A percentile compares a stretch with the other conserved stretches of the same genome.
These are phyloP conservation scores for Geranium incanum DNA, from an alignment of 441 rosid species.

Conservation along the genomic window DNA sequence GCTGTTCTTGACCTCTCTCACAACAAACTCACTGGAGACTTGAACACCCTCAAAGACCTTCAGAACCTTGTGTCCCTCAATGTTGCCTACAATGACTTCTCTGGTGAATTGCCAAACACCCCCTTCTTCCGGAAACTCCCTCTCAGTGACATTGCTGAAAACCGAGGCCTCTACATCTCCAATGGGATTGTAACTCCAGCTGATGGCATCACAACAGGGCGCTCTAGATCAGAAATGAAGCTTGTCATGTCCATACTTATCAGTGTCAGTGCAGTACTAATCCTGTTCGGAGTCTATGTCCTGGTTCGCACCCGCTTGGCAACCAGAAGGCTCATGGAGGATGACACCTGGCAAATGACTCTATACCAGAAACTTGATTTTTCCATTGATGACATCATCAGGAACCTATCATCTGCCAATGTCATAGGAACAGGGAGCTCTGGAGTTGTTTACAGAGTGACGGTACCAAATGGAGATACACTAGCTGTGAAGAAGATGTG, in stretches of 20 bases:
- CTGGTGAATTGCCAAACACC: slow-evolving; percentile 24
- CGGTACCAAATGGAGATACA: slow-evolving; percentile 17
- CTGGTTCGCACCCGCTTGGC: slow-evolving; percentile 12
- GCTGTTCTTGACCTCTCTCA: slow-evolving; percentile 23
- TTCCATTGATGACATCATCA: slow-evolving; percentile 19
- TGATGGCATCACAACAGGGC: background rate
- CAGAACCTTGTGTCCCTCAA: slow-evolving; percentile 22
- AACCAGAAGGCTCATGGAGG: slow-evolving; percentile 9
- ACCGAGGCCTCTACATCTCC: slow-evolving; percentile 16
- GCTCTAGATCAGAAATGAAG: slow-evolving; percentile 6
- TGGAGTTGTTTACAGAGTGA: slow-evolving; percentile 21
- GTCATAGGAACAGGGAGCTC: slow-evolving; percentile 27
- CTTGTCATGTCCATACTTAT: slow-evolving; percentile 13
- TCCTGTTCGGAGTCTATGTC: slow-evolving; percentile 16
- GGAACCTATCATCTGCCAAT: slow-evolving; percentile 17
- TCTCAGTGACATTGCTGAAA: slow-evolving; percentile 13
- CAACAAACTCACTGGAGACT: slow-evolving; percentile 21
- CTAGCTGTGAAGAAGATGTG: slow-evolving; percentile 27
- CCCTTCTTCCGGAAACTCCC: slow-evolving; percentile 22
- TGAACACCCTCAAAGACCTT: slow-evolving; percentile 15
- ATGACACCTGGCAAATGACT: slow-evolving; percentile 23
- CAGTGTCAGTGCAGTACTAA: slow-evolving; percentile 10
- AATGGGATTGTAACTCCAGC: slow-evolving; percentile 4
- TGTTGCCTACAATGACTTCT: slow-evolving; percentile 22
- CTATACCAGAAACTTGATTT: slow-evolving; percentile 23